These are phyloP conservation scores for Wakefieldia striispora DNA, from an alignment of 768 basidiomycete species.

Conservation along the genomic window DNA sequence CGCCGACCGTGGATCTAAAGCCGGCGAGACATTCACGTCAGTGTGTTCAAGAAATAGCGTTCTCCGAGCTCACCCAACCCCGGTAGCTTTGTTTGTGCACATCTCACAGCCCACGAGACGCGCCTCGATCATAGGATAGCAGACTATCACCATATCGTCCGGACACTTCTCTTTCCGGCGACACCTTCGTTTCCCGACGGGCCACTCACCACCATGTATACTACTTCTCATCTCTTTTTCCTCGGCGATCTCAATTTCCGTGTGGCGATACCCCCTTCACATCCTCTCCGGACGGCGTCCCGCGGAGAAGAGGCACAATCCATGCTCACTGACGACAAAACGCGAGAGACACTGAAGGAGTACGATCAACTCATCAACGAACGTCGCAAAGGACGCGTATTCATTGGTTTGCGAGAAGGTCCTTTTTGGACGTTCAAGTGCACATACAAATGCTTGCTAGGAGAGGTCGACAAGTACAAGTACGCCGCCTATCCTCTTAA, in stretches of 20 bases:
- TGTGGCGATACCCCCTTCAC: slow-evolving; percentile 57
- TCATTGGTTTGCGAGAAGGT: slow-evolving; percentile 79
- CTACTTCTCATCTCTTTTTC: slow-evolving; percentile 88
- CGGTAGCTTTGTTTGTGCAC: slow-evolving; percentile 84
- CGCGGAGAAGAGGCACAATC: slow-evolving; percentile 38
- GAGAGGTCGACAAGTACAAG: slow-evolving; percentile 82
- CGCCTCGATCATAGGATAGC: slow-evolving; percentile 63
- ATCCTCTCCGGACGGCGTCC: slow-evolving; percentile 40
- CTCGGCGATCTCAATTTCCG: slow-evolving; percentile 95
- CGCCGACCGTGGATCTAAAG: slow-evolving; percentile 46
- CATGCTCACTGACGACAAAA: slow-evolving; percentile 46
- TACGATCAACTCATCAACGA: slow-evolving; percentile 71
- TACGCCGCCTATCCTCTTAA: slow-evolving; percentile 31
- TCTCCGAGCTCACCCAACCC: slow-evolving; percentile 1
- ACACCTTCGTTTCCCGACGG: slow-evolving; percentile 37
- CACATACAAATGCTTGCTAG: slow-evolving; percentile 85
- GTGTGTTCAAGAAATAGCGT: slow-evolving; percentile 28
- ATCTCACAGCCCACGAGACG: slow-evolving; percentile 80
- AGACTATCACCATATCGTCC: slow-evolving; percentile 81
- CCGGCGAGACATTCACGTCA: slow-evolving; percentile 83
- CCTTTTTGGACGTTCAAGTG: slow-evolving; percentile 88
- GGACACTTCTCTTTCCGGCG: slow-evolving; percentile 74
- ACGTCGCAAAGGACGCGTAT: slow-evolving; percentile 59
- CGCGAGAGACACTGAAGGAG: slow-evolving; percentile 61
- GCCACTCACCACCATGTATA: slow-evolving; percentile 63